A percentile compares a stretch with the other conserved stretches of the same genome.
Evolutionary conservation across 257 asterid genomes (phyloP).

Genomic region (Solanum acaule): DNA sequence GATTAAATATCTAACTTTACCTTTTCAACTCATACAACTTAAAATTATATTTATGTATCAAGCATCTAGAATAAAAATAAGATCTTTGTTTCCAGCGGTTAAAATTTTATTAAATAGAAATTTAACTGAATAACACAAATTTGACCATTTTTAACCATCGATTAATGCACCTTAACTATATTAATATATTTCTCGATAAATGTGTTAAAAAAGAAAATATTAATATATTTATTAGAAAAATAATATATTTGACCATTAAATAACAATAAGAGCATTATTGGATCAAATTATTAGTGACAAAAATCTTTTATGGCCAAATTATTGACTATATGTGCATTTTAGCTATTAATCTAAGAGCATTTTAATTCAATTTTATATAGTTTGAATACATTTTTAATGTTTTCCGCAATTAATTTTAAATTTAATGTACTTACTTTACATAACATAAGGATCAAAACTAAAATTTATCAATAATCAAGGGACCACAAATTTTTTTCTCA

Average conservation of each 20-base stretch:
- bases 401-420: neutral
- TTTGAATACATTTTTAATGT: neutral
- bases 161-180: too few relatives aligned
- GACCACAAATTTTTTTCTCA: neutral
- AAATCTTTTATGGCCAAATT: neutral
- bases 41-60: neutral
- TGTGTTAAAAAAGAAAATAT: too few relatives aligned
- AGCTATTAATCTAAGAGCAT: neutral
- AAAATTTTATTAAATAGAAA: neutral
- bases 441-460: neutral
- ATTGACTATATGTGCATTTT: neutral
- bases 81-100: rapidly evolving
- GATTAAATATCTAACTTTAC: neutral
- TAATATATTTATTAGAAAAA: neutral
- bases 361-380: neutral
- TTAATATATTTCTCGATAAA: too few relatives aligned
- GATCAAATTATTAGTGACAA: neutral
- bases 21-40: neutral
- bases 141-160: neutral
- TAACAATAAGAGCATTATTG: neutral
- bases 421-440: neutral
- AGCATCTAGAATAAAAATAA: rapidly evolving
- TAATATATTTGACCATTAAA: neutral
- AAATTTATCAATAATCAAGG: neutral
- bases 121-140: too few relatives aligned